Base-by-base conservation (phyloP, 1,139 yeast genomes). In the Oligophagozyma castellii region DNA sequence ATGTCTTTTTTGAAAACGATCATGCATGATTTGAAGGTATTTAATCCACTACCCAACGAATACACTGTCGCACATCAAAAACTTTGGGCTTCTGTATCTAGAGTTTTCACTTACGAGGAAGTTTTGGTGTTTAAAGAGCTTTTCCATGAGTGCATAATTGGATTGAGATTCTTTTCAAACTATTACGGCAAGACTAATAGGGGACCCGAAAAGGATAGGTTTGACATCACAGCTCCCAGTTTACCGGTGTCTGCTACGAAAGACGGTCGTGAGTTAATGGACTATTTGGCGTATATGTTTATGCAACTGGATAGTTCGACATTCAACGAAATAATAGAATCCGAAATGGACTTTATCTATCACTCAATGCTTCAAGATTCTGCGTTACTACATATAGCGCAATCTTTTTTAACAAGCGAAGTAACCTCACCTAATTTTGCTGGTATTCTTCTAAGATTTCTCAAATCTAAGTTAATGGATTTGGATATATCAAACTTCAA, bases 261-360 rank as follows among this genome's bases (percentile, higher is more conserved):
- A 42, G 96, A 86, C 47, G 95, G 86, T 38, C 84, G 89, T 43
- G 98, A 92, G 43, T 62, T 86, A 35, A 84, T 89, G 94, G 98
- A 92, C 51, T 78, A 86, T 2, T 74, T 92, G 51, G 95, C 95
- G 1, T 79, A 94, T 2, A 81, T 89, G 42, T 92, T 83, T 53
- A 81, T 84, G 44, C 94, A 84, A 50, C 69, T 92, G 32, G 99
- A 92, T 46, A 92, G 95, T 13, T 89, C 96, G 1, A 80, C 95
- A 2, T 92, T 92, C 53, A 86, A 83, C 50, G 99, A 92, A 54
- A 77, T 89, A 39, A 77, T 86, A 6, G 81, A 76, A 37, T 66
- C 76, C 3, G 95, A 89, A 50, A 63, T 89, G 35, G 80, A 77
- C 14, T 73, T 70, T 42, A 60, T 86, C 51, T 84, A 81, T 46